Evolutionary conservation across 2,329 filamentous ascomycete species (phyloP).

Genomic region (Colletotrichum liaoningense): DNA sequence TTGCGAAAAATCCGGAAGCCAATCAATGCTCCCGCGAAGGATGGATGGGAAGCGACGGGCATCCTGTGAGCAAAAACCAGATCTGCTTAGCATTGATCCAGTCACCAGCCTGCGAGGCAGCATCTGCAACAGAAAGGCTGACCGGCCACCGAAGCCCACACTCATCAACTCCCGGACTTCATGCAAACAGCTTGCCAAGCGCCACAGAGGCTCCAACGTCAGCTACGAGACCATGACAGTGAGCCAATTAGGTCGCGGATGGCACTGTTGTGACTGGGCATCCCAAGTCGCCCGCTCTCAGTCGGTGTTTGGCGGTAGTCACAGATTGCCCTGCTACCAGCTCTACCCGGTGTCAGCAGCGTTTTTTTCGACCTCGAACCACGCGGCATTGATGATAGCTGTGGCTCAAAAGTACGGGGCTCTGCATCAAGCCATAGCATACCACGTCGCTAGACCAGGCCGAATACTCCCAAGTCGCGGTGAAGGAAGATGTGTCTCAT

Average conservation of each 20-base stretch:
- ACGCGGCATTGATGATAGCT: conserved; percentile 8
- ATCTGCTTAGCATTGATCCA: conserved; percentile 30
- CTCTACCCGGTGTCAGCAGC: conserved; percentile 10
- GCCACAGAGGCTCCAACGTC: conserved; percentile 13
- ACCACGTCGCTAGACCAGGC: neutral
- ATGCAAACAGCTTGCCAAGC: conserved; percentile 43
- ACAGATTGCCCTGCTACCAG: conserved; percentile 11
- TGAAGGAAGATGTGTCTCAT: conserved; percentile 27
- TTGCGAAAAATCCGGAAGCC: conserved; percentile 11
- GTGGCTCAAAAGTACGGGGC: neutral
- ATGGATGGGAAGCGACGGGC: conserved; percentile 29
- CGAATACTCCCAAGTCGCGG: neutral
- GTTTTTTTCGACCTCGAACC: neutral
- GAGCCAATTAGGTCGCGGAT: conserved; percentile 22
- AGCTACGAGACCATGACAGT: conserved; percentile 7
- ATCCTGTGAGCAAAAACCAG: conserved; percentile 22
- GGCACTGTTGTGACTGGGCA: conserved; percentile 8
- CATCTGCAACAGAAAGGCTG: conserved; percentile 40
- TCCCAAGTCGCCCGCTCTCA: conserved; percentile 16
- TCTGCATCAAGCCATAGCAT: conserved; percentile 13
- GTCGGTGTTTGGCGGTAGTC: conserved; percentile 15
- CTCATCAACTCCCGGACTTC: conserved; percentile 42
- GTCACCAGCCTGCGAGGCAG: conserved; percentile 38
- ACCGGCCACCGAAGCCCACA: conserved; percentile 35
- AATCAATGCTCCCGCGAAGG: conserved; percentile 18